These are phyloP conservation scores for Nannizzia gypsea DNA, from an alignment of 2,329 filamentous ascomycete species.

Conservation along the genomic window DNA sequence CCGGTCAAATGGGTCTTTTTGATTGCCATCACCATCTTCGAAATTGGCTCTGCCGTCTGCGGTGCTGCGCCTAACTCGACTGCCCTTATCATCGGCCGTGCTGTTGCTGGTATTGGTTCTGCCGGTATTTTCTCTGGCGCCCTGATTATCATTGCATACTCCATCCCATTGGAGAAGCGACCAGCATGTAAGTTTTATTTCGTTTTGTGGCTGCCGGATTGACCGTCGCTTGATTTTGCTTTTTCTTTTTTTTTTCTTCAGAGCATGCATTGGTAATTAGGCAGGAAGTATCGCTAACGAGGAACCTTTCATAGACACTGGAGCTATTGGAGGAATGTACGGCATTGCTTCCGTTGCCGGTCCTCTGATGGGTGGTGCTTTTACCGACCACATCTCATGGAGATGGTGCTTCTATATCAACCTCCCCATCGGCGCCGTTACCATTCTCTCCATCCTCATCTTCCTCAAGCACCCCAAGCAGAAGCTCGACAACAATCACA, in stretches of 20 bases:
- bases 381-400: constrained; percentile 33
- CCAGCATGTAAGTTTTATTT: constrained; percentile 18
- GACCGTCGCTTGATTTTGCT: background rate
- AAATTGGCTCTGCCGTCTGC: constrained; percentile 32
- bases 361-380: constrained; percentile 29
- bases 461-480: constrained; percentile 22
- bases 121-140: constrained; percentile 31
- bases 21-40: constrained; percentile 30
- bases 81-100: constrained; percentile 31
- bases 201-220: constrained; percentile 23
- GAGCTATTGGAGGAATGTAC: constrained; percentile 14
- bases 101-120: constrained; percentile 31
- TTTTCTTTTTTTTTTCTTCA: constrained; percentile 29
- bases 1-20: constrained; percentile 35
- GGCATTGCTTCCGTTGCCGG: constrained; percentile 14
- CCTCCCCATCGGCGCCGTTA: constrained; percentile 21
- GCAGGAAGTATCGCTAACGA: background rate
- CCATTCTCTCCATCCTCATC: constrained; percentile 22
- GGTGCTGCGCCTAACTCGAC: constrained; percentile 28
- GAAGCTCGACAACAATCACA: constrained; percentile 15
- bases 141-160: constrained; percentile 18
- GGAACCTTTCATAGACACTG: constrained; percentile 7
- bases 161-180: constrained; percentile 12
- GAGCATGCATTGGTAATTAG: background rate
- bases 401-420: constrained; percentile 37